These are phyloP conservation scores for Pinus albicaulis DNA, from an alignment of 75 land plant species.

Conservation along the genomic window DNA sequence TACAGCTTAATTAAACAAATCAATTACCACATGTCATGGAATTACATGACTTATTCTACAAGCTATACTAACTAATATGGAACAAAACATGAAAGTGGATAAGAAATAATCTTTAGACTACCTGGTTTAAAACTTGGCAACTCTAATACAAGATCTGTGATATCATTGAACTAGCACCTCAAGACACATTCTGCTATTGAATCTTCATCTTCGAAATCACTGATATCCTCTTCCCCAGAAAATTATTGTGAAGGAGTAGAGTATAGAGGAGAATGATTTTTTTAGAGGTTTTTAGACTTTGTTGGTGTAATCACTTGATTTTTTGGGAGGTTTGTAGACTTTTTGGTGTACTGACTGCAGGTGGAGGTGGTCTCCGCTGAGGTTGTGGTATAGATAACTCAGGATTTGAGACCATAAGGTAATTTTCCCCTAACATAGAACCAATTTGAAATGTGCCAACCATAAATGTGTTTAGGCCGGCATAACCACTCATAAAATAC, in stretches of 20 bases:
- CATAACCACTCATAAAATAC: neutral
- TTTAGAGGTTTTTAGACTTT: constrained; percentile 28
- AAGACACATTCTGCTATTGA: constrained; percentile 9
- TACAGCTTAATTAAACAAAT: neutral
- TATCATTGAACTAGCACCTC: constrained; percentile 57
- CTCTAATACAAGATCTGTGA: constrained; percentile 47
- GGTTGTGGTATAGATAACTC: constrained; percentile 87
- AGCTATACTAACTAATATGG: neutral
- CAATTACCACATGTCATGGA: neutral
- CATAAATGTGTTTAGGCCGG: neutral
- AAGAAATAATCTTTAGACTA: constrained; percentile 7
- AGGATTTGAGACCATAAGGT: constrained; percentile 69
- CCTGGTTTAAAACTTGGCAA: constrained; percentile 86
- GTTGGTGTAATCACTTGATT: neutral
- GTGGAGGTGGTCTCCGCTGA: constrained; percentile 59
- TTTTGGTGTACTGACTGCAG: constrained; percentile 20
- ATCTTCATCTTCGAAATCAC: constrained; percentile 81
- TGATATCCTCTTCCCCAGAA: constrained; percentile 80
- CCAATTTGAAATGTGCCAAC: constrained; percentile 32
- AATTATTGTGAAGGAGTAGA: constrained; percentile 50
- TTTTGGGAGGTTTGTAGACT: too few relatives aligned
- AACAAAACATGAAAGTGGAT: constrained; percentile 8
- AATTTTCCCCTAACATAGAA: constrained; percentile 37
- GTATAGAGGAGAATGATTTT: constrained; percentile 32
- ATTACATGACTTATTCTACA: neutral